Base-by-base conservation (phyloP, 306 rosid genomes). In the Betula pendula region DNA sequence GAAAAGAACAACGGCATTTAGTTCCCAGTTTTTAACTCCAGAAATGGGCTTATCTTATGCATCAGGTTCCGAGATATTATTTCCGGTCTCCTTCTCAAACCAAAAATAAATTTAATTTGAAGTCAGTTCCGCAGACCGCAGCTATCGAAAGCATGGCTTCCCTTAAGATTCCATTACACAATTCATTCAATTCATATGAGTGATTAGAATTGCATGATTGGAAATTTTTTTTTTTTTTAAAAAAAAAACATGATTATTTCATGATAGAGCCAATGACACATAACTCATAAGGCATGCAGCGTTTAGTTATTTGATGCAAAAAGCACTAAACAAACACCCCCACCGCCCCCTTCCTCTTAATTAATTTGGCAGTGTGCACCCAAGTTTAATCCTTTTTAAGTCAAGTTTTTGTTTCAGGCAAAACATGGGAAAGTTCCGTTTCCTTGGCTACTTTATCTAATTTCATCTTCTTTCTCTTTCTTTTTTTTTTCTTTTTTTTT, bases 201-300 rank as follows among this genome's bases (percentile, higher is more conserved):
- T n/a, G 16, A 8, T 20, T 38, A 66, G 70, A 66, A 66, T 17
- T 2, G 70, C 70, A 38, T 19, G 49, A 66, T n/a, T 19, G 25
- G 10, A 38, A 5, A 62, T 9, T 44, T 17, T 7, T 10, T 29
- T 9, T 44, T 17, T 7, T 10, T 29, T n/a, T 0, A 19, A 3
- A 19, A 66, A 48, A 66, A 66, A 66, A 38, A 40, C 70, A 33
- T 66, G 48, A 66, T 66, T 38, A 29, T 8, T 35, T 65, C 48
- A 65, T n/a, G 48, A 19, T 9, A 65, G n/a, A 65, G 14, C 35
- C 63, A 24, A 56, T 24, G 33, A 22, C 8, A 55, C 31, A 1
- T 29, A 29, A 29, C 33, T 29, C 33, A 6, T 55, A 13, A 2
- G 14, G 49, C 33, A 20, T 11, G 31, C 11, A 19, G 3, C 20